Evolutionary conservation across 176 grass and related monocot genomes (phyloP).

Genomic region (Eragrostis curvula): DNA sequence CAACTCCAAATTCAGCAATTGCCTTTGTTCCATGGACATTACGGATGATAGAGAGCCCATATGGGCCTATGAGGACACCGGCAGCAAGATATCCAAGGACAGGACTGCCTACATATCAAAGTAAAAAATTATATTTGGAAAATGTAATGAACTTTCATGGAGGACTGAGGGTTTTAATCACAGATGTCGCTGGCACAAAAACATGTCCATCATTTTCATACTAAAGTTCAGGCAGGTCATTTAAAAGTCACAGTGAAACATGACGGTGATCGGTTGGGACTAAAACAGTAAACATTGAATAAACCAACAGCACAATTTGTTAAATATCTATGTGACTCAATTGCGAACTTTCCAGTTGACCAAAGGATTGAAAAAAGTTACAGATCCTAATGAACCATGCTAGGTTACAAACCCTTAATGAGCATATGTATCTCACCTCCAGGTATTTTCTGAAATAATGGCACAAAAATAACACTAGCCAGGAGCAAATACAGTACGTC

Average conservation of each 20-base stretch:
- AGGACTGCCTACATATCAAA: slow-evolving; percentile 79
- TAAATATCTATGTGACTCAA: background rate
- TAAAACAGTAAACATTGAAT: slow-evolving; percentile 36
- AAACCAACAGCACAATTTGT: background rate
- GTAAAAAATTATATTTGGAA: background rate
- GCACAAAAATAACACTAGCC: slow-evolving; percentile 99
- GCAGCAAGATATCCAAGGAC: slow-evolving; percentile 98
- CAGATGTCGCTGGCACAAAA: background rate
- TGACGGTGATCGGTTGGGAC: background rate
- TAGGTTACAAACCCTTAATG: background rate
- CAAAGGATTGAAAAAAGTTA: slow-evolving; percentile 5
- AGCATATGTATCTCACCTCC: slow-evolving; percentile 69
- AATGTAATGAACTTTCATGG: background rate
- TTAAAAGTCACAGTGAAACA: background rate
- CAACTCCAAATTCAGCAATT: slow-evolving; percentile 99
- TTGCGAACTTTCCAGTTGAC: background rate
- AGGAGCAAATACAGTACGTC: slow-evolving; percentile 92
- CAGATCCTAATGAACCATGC: background rate
- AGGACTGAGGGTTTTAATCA: background rate
- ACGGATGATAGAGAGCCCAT: slow-evolving; percentile 91
- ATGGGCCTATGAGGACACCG: slow-evolving; percentile 94
- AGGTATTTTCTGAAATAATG: slow-evolving; percentile 94
- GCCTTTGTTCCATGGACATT: slow-evolving; percentile 97
- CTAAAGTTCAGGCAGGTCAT: background rate
- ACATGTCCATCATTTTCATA: slow-evolving; percentile 1